Conservation (phyloP, 805 yeast species). For the Metschnikowia proteae region DNA sequence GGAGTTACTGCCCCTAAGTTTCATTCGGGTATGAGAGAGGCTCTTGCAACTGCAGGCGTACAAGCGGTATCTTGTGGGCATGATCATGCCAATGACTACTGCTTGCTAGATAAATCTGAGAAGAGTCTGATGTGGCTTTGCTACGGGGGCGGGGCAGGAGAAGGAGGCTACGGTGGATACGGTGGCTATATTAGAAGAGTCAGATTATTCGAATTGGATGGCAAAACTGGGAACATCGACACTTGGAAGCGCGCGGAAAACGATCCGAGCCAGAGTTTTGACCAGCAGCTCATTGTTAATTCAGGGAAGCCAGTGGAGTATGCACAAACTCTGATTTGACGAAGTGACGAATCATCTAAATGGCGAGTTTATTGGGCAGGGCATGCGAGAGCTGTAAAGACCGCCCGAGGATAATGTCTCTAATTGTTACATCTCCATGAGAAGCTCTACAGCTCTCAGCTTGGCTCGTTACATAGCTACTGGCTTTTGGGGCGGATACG, state of each 20-base stretch:
- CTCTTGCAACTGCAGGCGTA: conserved; percentile 65
- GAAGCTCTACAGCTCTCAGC: too few relatives aligned
- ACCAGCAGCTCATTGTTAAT: conserved; percentile 45
- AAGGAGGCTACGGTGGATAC: conserved; percentile 95
- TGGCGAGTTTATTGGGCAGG: too few relatives aligned
- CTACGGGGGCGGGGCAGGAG: conserved; percentile 91
- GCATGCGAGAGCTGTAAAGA: too few relatives aligned
- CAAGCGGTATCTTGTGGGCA: conserved; percentile 82
- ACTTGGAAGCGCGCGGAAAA: conserved; percentile 76
- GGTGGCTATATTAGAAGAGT: conserved; percentile 81
- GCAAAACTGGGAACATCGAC: conserved; percentile 40
- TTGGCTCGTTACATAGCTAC: too few relatives aligned
- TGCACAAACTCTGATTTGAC: not conserved
- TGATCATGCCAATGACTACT: conserved; percentile 93
- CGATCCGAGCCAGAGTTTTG: conserved; percentile 45
- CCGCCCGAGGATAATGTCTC: too few relatives aligned
- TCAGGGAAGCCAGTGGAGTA: conserved; percentile 6
- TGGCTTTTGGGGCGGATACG: not conserved
- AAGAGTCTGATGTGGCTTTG: conserved; percentile 68
- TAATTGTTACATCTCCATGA: too few relatives aligned
- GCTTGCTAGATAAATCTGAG: conserved; percentile 51
- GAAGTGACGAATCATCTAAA: not conserved
- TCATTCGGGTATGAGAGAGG: conserved; percentile 62
- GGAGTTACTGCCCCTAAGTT: conserved; percentile 72
- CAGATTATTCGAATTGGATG: conserved; percentile 66